Base-by-base conservation (phyloP, 495 filamentous ascomycete species). In the Copromyces sp. region DNA sequence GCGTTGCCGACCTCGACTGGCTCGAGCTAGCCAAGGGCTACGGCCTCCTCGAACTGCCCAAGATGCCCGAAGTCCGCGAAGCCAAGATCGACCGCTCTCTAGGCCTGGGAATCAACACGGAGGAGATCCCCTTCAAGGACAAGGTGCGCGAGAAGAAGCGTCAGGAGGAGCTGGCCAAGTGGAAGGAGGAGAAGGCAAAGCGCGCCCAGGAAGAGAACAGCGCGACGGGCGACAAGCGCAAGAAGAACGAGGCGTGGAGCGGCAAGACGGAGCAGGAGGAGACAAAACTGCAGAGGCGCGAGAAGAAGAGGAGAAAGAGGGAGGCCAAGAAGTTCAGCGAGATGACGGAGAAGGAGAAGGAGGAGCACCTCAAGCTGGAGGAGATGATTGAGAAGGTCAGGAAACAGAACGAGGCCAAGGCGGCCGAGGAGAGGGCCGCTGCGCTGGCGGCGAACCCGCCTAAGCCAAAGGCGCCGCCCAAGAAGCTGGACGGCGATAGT, bases 31-130 rank as follows among this genome's bases (percentile, higher is more conserved):
- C 90, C 4, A 84, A 89, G 71, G 91, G 90, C 12, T 99, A 94
- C 92, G 84, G 84, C 17, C 84, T 99, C 9, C 83, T 98, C 45
- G 90, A 88, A 72, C 85, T 98, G 69, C 95, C 95, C 47, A 95
- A 92, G 80, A 99, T 99, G 95, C 95, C 96, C 0, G 95, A 99
- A 78, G 80, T 94, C 71, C 90, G 89, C 74, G 87, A 80, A 9
- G 93, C 90, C 78, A 82, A 87, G 0, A 89, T 90, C 41, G 90
- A 93, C 75, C 83, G 86, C 29, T 81, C 97, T 70, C 82, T 98
- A 44, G 95, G 97, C 76, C 81, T 97, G 75, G 95, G 92, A 9
- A 90, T 98, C 77, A 96, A 98, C 82, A 89, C 84, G 74, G 79
- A 84, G 20, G 77, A 77, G 11, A 84, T 90, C 75, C 84, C 89